A percentile compares a stretch with the other conserved stretches of the same genome.
phyloP scores from a whole-genome alignment of 495 filamentous ascomycete genomes.

The Hyphodiscus hymeniophilus region DNA sequence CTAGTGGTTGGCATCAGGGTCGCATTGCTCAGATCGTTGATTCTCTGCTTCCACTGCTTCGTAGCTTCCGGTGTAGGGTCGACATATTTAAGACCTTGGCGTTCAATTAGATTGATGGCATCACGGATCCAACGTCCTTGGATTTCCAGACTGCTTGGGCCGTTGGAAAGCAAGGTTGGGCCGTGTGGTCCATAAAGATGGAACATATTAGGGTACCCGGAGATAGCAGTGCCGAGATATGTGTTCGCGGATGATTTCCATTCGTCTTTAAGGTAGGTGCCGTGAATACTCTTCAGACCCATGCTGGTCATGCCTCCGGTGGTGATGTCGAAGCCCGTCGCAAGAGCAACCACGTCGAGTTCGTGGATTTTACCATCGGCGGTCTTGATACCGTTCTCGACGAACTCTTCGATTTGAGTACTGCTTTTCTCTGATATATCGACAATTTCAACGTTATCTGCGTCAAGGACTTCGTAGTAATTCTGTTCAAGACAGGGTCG shows the following conservation, averaged over 20 bases:
- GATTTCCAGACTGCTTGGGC: constrained; percentile 41
- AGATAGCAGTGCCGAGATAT: constrained; percentile 38
- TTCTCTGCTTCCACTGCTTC: constrained; percentile 36
- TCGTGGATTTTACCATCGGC: constrained; percentile 32
- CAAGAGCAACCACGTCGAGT: constrained; percentile 37
- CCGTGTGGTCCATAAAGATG: constrained; percentile 32
- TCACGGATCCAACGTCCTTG: constrained; percentile 47
- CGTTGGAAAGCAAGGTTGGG: constrained; percentile 39
- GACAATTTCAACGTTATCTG: constrained; percentile 45
- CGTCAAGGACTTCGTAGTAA: constrained; percentile 53
- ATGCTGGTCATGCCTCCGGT: constrained; percentile 41
- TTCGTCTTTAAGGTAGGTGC: constrained; percentile 32
- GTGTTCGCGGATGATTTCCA: constrained; percentile 41
- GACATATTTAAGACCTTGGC: constrained; percentile 36
- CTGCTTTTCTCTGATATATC: constrained; percentile 37
- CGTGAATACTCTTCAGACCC: constrained; percentile 33
- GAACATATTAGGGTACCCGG: constrained; percentile 42
- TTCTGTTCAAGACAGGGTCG: constrained; percentile 44
- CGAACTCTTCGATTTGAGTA: constrained; percentile 40
- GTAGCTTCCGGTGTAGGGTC: constrained; percentile 37
- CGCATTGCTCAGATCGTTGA: constrained; percentile 31
- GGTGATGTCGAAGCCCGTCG: constrained; percentile 47
- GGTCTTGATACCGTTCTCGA: constrained; percentile 34
- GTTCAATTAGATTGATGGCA: constrained; percentile 33
- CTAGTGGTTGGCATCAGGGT: constrained; percentile 39